A percentile compares a stretch with the other conserved stretches of the same genome.
These are phyloP conservation scores for Termitomyces eurrhizus DNA, from an alignment of 768 basidiomycete genomes.

Conservation along the genomic window DNA sequence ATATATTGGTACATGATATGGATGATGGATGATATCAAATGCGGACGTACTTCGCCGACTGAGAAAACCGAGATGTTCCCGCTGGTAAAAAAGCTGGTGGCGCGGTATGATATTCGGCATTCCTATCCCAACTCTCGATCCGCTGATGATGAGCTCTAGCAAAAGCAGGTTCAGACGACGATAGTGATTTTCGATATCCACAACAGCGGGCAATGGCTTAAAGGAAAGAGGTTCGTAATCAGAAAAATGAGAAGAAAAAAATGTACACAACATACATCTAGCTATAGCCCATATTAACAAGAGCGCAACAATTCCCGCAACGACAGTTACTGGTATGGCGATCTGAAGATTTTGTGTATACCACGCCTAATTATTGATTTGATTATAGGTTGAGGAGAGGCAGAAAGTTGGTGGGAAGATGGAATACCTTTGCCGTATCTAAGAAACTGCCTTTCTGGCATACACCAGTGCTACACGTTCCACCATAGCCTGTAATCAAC, in stretches of 20 bases:
- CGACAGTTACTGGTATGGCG: constrained; percentile 74
- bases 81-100: constrained; percentile 13
- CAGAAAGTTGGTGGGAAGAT: constrained; percentile 4
- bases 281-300: constrained; percentile 50
- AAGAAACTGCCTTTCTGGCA: constrained; percentile 60
- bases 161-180: constrained; percentile 10
- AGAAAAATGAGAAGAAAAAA: background rate
- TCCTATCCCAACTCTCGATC: constrained; percentile 19
- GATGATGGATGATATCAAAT: background rate
- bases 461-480: constrained; percentile 55
- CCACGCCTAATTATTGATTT: constrained; percentile 52
- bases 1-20: background rate
- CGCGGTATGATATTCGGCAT: constrained; percentile 15
- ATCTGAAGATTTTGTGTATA: constrained; percentile 75
- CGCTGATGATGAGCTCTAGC: constrained; percentile 16
- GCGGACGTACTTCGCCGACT: constrained; percentile 15
- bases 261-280: constrained; percentile 30
- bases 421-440: constrained; percentile 54
- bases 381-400: constrained; percentile 3
- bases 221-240: background rate
- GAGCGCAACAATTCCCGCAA: constrained; percentile 59
- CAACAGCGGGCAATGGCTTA: constrained; percentile 34
- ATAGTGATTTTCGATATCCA: constrained; percentile 17
- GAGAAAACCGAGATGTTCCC: constrained; percentile 12
- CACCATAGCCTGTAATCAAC: constrained; percentile 57